phyloP scores from a whole-genome alignment of 371 early-diverging fungal genomes.

The Mortierella sp. region DNA sequence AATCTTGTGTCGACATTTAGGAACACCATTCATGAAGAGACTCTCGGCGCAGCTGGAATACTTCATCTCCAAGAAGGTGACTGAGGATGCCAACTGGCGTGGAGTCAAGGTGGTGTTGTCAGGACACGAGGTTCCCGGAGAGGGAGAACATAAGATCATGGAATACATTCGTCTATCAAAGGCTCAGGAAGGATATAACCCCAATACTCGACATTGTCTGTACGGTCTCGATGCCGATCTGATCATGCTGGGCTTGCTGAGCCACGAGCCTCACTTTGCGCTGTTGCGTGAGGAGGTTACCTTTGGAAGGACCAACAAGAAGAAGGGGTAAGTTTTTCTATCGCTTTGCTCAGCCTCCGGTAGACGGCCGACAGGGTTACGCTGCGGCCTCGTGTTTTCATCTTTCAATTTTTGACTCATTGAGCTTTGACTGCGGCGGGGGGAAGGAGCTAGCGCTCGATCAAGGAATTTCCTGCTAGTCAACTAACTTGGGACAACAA shows the following conservation, averaged over 20 bases:
- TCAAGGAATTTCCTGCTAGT: neutral
- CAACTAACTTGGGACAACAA: neutral
- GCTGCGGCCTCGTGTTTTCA: neutral
- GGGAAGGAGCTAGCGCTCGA: neutral
- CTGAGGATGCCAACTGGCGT: conserved; percentile 93
- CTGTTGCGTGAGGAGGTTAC: conserved; percentile 97
- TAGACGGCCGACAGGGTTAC: neutral
- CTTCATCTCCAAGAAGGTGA: conserved; percentile 92
- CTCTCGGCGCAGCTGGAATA: conserved; percentile 89
- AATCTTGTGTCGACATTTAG: conserved; percentile 31
- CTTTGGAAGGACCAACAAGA: conserved; percentile 79
- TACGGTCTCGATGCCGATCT: conserved; percentile 99
- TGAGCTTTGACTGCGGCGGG: neutral
- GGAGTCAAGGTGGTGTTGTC: conserved; percentile 92
- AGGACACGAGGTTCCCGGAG: conserved; percentile 98
- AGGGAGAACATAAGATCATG: conserved; percentile 99
- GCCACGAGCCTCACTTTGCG: conserved; percentile 97
- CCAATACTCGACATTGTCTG: conserved; percentile 94
- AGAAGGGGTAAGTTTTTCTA: conserved; percentile 62
- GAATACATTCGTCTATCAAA: conserved; percentile 94
- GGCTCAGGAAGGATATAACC: conserved; percentile 82
- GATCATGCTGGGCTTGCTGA: conserved; percentile 96
- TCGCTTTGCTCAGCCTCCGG: neutral
- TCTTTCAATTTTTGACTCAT: neutral
- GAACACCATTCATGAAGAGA: conserved; percentile 98